A percentile compares a stretch with the other conserved stretches of the same genome.
phyloP scores from a whole-genome alignment of 805 yeast genomes.

The Spathaspora arborariae region DNA sequence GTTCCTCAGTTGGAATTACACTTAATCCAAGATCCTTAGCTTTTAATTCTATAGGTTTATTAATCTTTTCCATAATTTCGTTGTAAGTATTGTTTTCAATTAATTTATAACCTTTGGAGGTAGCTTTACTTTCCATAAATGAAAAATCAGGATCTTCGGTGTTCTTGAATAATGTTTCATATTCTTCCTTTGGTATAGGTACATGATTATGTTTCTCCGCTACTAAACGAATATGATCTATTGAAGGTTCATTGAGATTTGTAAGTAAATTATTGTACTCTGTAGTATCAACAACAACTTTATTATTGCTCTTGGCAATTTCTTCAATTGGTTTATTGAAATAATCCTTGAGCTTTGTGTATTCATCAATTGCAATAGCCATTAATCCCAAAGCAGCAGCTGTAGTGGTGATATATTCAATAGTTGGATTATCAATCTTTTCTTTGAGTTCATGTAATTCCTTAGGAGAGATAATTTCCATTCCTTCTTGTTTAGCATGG shows the following conservation, averaged over 20 bases:
- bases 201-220: constrained; percentile 16
- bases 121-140: constrained; percentile 8
- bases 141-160: constrained; percentile 8
- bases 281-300: constrained; percentile 4
- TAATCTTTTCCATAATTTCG: not conserved
- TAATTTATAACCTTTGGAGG: constrained; percentile 39
- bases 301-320: constrained; percentile 8
- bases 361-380: constrained; percentile 12
- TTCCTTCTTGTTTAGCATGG: constrained; percentile 20
- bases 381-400: constrained; percentile 15
- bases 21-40: constrained; percentile 7
- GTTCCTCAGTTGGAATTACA: constrained; percentile 8
- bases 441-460: constrained; percentile 8
- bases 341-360: constrained; percentile 11
- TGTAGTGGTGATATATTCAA: constrained; percentile 22
- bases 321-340: constrained; percentile 18
- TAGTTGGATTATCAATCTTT: constrained; percentile 19
- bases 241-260: constrained; percentile 19
- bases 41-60: constrained; percentile 8
- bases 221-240: constrained; percentile 23
- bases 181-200: constrained; percentile 18
- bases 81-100: constrained; percentile 10
- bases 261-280: constrained; percentile 6
- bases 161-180: constrained; percentile 4
- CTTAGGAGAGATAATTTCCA: constrained; percentile 11